Base-by-base conservation (phyloP, 2,329 filamentous ascomycete species). In the Talaromyces sp. region DNA sequence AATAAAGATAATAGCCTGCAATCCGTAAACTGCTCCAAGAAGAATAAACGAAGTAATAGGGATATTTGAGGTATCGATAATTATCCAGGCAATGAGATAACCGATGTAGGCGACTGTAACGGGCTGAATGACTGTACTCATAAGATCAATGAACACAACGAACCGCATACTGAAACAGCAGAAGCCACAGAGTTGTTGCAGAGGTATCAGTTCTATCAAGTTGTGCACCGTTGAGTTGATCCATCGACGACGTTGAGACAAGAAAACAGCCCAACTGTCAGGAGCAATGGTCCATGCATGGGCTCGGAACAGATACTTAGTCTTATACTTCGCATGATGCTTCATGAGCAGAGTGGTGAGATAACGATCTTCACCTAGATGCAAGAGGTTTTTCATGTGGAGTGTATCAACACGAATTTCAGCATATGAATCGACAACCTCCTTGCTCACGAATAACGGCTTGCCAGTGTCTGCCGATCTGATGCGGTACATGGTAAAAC, bases 111-210 rank as follows among this genome's bases (percentile, higher is more conserved):
- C 91, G 22, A 97, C 83, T 1, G 91, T 95, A 62, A 97, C 92
- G 2, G 95, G 95, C 73, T 96, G 92, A 55, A 98, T 88, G 60
- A 98, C 79, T 1, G 95, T 99, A 60, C 91, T 95, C 65, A 99
- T 81, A 69, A 99, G 81, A 77, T 99, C 95, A 68, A 99, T 76
- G 72, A 99, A 96, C 67, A 99, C 93, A 62, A 99, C 85, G 77
- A 99, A 99, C 70, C 95, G 89, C 95, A 99, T 99, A 77, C 91
- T 96, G 83, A 99, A 99, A 80, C 95, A 99, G 84, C 95, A 99
- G 88, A 99, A 99, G 79, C 95, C 95, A 77, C 95, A 99, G 57
- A 99, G 89, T 75, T 98, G 91, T 64, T 90, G 87, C 76, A 99
- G 82, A 6, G 93, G 93, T 65, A 98, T 93, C 64, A 99, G 88